These are phyloP conservation scores for Backusella australiensis DNA, from an alignment of 192 early-diverging fungal species.

Conservation along the genomic window DNA sequence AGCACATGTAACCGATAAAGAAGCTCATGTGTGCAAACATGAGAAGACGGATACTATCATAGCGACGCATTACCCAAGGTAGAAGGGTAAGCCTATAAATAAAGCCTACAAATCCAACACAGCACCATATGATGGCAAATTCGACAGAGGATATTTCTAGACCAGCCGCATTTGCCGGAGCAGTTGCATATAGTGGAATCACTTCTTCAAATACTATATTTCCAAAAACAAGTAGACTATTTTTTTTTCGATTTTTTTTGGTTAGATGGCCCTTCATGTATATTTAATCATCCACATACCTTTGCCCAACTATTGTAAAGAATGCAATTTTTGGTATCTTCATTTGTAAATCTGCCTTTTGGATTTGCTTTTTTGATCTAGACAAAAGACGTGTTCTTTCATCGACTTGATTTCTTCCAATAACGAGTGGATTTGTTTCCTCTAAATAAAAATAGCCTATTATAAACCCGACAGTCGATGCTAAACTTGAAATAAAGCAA, in stretches of 20 bases:
- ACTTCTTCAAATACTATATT: slow-evolving; percentile 54
- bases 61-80: slow-evolving; percentile 33
- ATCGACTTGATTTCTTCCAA: neutral
- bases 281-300: neutral
- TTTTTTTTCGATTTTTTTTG: no score
- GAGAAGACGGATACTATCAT: slow-evolving; percentile 33
- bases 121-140: slow-evolving; percentile 39
- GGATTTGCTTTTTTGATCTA: neutral
- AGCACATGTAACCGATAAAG: slow-evolving; percentile 34
- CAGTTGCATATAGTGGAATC: slow-evolving; percentile 14
- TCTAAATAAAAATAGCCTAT: slow-evolving; percentile 62
- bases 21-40: slow-evolving; percentile 34
- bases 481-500: slow-evolving; percentile 62
- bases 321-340: neutral
- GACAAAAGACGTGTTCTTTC: neutral
- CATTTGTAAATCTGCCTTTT: neutral
- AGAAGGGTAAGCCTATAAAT: slow-evolving; percentile 41
- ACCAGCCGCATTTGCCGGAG: slow-evolving; percentile 35
- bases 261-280: neutral
- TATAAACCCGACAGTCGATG: slow-evolving; percentile 61
- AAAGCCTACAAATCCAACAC: slow-evolving; percentile 41
- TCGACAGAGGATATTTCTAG: slow-evolving; percentile 39
- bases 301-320: neutral
- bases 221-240: slow-evolving; percentile 41
- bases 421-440: slow-evolving; percentile 46